These are phyloP conservation scores for Psilocybe cyanescens DNA, from an alignment of 768 basidiomycete genomes.

Conservation along the genomic window DNA sequence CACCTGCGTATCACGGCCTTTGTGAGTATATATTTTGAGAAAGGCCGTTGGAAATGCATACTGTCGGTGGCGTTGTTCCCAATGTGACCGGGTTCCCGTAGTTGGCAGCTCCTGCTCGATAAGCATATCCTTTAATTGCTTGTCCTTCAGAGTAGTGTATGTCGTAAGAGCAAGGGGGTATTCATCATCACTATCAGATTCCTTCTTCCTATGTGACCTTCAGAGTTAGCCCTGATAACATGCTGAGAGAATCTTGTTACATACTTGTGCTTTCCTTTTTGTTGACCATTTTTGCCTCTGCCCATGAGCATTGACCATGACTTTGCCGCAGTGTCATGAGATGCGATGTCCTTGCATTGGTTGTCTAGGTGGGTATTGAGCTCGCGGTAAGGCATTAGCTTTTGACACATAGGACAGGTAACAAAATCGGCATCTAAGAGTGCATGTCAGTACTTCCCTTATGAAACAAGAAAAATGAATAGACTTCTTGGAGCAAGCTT, in stretches of 20 bases:
- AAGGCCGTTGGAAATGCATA: slow-evolving; percentile 25
- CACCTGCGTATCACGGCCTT: slow-evolving; percentile 45
- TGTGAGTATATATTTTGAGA: slow-evolving; percentile 1
- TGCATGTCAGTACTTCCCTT: not conserved
- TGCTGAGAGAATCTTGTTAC: slow-evolving; percentile 16
- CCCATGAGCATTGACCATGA: slow-evolving; percentile 53
- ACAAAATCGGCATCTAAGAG: slow-evolving; percentile 44
- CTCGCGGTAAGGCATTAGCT: slow-evolving; percentile 42
- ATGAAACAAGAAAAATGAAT: not conserved
- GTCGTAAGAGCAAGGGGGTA: slow-evolving; percentile 64
- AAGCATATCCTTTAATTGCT: slow-evolving; percentile 60
- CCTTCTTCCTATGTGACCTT: slow-evolving; percentile 21
- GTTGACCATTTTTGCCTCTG: slow-evolving; percentile 44
- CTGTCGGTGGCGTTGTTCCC: slow-evolving; percentile 65
- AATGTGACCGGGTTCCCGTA: slow-evolving; percentile 52
- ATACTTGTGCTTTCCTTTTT: slow-evolving; percentile 37
- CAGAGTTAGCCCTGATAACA: not conserved
- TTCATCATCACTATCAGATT: slow-evolving; percentile 36
- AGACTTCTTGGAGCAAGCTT: slow-evolving; percentile 22
- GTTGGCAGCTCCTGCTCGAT: slow-evolving; percentile 50
- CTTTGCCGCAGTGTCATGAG: slow-evolving; percentile 21
- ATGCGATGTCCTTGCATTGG: slow-evolving; percentile 46
- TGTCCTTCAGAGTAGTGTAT: slow-evolving; percentile 67
- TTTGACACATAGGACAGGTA: slow-evolving; percentile 66
- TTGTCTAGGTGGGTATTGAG: slow-evolving; percentile 75